These are phyloP conservation scores for Vitis riparia DNA, from an alignment of 164 flowering plant species.

Conservation along the genomic window DNA sequence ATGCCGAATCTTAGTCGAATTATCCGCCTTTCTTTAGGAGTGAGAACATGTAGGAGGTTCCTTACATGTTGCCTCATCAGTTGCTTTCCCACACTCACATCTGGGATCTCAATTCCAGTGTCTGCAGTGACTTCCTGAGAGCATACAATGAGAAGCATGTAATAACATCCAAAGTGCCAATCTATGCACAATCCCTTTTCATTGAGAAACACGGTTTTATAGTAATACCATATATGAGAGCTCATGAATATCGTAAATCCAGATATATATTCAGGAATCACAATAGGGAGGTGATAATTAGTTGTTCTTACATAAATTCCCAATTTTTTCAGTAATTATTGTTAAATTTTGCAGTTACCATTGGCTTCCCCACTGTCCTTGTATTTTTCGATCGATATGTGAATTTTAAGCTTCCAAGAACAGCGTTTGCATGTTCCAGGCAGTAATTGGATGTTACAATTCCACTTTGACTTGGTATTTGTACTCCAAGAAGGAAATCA, in stretches of 20 bases:
- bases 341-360: too few species aligned
- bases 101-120: constrained; percentile 57
- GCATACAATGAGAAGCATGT: background rate
- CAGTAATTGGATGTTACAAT: background rate
- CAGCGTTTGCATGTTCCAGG: background rate
- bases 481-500: background rate
- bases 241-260: too few species aligned
- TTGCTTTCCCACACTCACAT: constrained; percentile 49
- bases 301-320: too few species aligned
- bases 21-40: constrained; percentile 66
- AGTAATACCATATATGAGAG: too few species aligned
- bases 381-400: too few species aligned
- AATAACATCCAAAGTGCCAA: background rate
- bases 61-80: constrained; percentile 79
- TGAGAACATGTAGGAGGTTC: constrained; percentile 54
- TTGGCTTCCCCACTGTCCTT: too few species aligned
- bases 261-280: too few species aligned
- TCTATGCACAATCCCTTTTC: background rate
- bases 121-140: constrained; percentile 87
- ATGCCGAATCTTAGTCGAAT: constrained; percentile 75
- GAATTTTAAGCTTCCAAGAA: background rate
- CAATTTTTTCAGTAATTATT: too few species aligned
- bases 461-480: background rate
- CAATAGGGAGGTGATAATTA: too few species aligned
- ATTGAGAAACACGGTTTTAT: too few species aligned